A percentile compares a stretch with the other conserved stretches of the same genome.
phyloP scores from a whole-genome alignment of 305 asterid genomes.

The Andrographis paniculata region DNA sequence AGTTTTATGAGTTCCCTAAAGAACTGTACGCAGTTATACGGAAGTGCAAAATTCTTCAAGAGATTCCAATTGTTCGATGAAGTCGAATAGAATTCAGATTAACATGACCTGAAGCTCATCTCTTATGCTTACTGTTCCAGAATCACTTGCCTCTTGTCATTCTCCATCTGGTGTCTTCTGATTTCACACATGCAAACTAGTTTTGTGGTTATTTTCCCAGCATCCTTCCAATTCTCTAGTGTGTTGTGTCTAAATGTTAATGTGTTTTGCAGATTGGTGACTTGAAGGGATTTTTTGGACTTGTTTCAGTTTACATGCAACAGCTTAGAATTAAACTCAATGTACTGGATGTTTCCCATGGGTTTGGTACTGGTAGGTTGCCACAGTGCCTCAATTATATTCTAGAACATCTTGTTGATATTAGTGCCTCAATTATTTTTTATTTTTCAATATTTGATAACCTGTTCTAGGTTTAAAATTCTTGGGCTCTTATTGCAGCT shows the following conservation, averaged over 20 bases:
- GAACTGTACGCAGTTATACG: too few species aligned
- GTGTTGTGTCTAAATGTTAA: slow-evolving; percentile 5
- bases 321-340: slow-evolving; percentile 53
- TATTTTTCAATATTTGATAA: too few species aligned
- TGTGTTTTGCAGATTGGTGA: slow-evolving; percentile 60
- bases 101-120: too few species aligned
- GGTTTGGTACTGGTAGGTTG: slow-evolving; percentile 55
- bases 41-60: too few species aligned
- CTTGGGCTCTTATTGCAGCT: slow-evolving; percentile 38
- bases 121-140: neutral
- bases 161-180: neutral
- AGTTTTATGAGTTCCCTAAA: too few species aligned
- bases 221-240: slow-evolving; percentile 1
- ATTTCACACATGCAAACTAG: neutral
- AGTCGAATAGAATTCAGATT: too few species aligned
- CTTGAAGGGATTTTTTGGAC: slow-evolving; percentile 66
- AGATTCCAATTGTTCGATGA: too few species aligned
- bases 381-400: slow-evolving; percentile 8
- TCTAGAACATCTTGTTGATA: neutral
- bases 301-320: slow-evolving; percentile 44
- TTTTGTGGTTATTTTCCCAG: slow-evolving; percentile 1
- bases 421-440: neutral
- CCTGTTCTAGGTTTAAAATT: too few species aligned
- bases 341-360: slow-evolving; percentile 53
- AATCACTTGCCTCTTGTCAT: neutral